Base-by-base conservation (phyloP, 176 grass and related monocot genomes). In the Eleusine coracana region DNA sequence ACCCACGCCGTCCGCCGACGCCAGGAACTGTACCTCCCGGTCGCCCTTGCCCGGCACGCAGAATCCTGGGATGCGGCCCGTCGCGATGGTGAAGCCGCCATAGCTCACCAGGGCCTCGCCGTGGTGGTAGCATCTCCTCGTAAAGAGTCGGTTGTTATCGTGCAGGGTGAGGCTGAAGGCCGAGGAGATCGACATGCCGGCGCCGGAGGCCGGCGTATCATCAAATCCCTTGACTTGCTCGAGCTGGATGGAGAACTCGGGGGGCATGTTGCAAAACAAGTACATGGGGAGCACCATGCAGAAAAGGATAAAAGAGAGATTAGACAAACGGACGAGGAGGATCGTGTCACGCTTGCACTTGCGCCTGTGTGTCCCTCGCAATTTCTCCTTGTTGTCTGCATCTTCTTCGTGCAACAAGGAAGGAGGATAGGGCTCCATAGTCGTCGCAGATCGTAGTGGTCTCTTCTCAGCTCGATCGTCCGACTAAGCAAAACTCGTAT, bases 181-280 rank as follows among this genome's bases (percentile, higher is more conserved):
- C 16, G 36, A 21, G 25, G 25, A 25, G 25, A 25, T 25, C 25
- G 25, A 25, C 25, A 25, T 25, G 25, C 25, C 25, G 40, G 0
- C 1, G 69, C 21, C 69, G 69, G 41, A 41, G 68, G 25, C 25
- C 25, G 25, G 25, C 25, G 25, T 25, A 25, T 10, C 45, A 23
- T 28, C 11, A 21, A 48, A n/a, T 21, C 21, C 69, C 69, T 21
- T 48, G n/a, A 73, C 29, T 16, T 11, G 11, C 12, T 45, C 11
- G 41, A 73, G 70, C 44, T 73, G 70, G 42, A 73, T 6, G 70
- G 70, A 73, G 70, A 73, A 73, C 70, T 50, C 42, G 70, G 70
- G 70, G 27, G 70, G 70, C 70, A 72, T 48, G 70, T 72, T 21
- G 42, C 13, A 45, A 4, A 50, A 7, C 3, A 48, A 72, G 66